A percentile compares a stretch with the other conserved stretches of the same genome.
phyloP scores from a whole-genome alignment of 345 rosid species.

The Bruguiera parviflora region DNA sequence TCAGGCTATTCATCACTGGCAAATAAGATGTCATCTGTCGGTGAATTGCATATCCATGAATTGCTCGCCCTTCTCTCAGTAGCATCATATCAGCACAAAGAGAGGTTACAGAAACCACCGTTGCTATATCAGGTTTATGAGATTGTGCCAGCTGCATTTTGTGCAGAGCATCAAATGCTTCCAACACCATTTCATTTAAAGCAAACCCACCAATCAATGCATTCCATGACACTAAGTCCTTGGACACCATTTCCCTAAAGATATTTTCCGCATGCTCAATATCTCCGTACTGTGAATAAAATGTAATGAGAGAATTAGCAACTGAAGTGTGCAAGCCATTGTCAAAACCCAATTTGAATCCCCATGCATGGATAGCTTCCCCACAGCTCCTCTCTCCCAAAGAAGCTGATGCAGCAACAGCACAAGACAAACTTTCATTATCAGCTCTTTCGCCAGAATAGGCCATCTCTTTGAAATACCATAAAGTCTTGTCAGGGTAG shows the following conservation, averaged over 20 bases:
- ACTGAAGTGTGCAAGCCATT: slow-evolving; percentile 33
- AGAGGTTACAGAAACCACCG: slow-evolving; percentile 37
- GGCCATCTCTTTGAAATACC: slow-evolving; percentile 42
- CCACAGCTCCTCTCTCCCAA: slow-evolving; percentile 36
- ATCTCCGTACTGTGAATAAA: slow-evolving; percentile 47
- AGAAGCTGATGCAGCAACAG: slow-evolving; percentile 49
- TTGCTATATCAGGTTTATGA: slow-evolving; percentile 39
- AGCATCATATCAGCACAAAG: slow-evolving; percentile 39
- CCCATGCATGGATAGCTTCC: slow-evolving; percentile 39
- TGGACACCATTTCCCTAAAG: slow-evolving; percentile 28
- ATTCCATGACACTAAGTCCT: slow-evolving; percentile 56
- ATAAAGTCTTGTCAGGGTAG: slow-evolving; percentile 37
- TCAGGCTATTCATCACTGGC: slow-evolving; percentile 39
- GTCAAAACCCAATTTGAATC: slow-evolving; percentile 35
- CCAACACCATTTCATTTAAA: slow-evolving; percentile 38
- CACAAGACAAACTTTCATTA: slow-evolving; percentile 42
- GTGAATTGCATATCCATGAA: slow-evolving; percentile 44
- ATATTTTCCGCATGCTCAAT: slow-evolving; percentile 35
- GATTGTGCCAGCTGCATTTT: slow-evolving; percentile 37
- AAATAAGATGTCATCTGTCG: slow-evolving; percentile 27
- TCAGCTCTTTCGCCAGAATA: slow-evolving; percentile 40
- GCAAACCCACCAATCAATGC: slow-evolving; percentile 49
- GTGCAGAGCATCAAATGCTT: slow-evolving; percentile 38
- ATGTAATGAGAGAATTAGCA: slow-evolving; percentile 52
- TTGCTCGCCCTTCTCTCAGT: slow-evolving; percentile 41